phyloP scores from a whole-genome alignment of 2,329 filamentous ascomycete species.

The Epichloe sp. region DNA sequence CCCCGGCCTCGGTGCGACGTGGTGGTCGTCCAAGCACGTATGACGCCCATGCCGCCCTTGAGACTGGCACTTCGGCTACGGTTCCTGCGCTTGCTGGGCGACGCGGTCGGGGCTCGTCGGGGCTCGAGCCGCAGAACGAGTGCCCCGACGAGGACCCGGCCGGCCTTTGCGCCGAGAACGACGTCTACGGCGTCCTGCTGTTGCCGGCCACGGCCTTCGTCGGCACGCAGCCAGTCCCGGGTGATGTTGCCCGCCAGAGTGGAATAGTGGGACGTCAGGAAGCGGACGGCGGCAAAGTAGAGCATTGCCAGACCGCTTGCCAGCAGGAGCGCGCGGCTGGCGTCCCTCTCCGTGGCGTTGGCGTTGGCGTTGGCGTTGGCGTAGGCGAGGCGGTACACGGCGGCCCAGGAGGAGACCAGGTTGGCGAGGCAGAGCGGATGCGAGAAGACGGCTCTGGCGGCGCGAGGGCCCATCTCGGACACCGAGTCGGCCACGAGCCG shows the following conservation, averaged over 20 bases:
- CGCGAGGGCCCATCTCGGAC: conserved; percentile 64
- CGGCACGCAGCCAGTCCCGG: conserved; percentile 44
- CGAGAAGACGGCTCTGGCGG: conserved; percentile 48
- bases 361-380: conserved; percentile 26
- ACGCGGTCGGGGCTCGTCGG: conserved; percentile 10
- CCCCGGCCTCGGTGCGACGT: conserved; percentile 57
- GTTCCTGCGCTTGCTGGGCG: conserved; percentile 19
- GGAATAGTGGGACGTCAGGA: conserved; percentile 48
- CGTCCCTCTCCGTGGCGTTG: conserved; percentile 23
- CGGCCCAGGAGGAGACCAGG: conserved; percentile 29
- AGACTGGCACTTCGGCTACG: conserved; percentile 27
- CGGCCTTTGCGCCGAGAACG: conserved; percentile 54
- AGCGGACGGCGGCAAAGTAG: conserved; percentile 48
- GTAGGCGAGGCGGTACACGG: conserved; percentile 34
- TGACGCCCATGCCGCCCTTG: conserved; percentile 51
- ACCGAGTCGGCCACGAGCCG: conserved; percentile 68
- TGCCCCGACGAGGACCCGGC: conserved; percentile 56
- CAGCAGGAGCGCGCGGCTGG: conserved; percentile 43
- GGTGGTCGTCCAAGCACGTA: conserved; percentile 73
- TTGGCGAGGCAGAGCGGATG: conserved; percentile 43
- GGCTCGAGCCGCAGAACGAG: conserved; percentile 54
- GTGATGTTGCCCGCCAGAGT: conserved; percentile 45
- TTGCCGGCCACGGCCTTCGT: conserved; percentile 25
- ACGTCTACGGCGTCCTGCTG: conserved; percentile 46
- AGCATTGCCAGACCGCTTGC: conserved; percentile 49